Base-by-base conservation (phyloP, 1,139 yeast species). In the Kurtzmaniella quercitrusa region DNA sequence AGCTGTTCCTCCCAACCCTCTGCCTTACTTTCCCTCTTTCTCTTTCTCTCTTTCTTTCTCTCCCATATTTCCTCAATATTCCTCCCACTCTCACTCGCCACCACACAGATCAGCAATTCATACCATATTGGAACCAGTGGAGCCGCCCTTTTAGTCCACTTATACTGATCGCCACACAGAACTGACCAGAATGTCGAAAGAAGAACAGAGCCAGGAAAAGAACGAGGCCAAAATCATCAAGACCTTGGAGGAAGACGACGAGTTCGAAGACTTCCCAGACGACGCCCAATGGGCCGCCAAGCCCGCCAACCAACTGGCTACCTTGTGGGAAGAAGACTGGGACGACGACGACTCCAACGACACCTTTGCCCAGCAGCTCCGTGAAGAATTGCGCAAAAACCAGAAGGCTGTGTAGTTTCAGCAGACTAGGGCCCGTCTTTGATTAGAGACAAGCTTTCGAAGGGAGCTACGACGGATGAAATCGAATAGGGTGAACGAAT, bases 321-420 rank as follows among this genome's bases (percentile, higher is more conserved):
- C 63, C 46, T 75, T 89, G 46, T 90, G 97, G 96, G 96, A 90
- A 59, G 96, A 90, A 62, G 91, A 87, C 60, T 90, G 97, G 97
- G 96, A 90, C 55, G 96, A 88, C 59, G 94, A 84, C 48, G 95
- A 89, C 57, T 84, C 84, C 45, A 91, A 85, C 50, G 96, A 88
- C 60, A 88, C 86, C 51, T 90, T 90, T 62, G 80, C 93, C 25
- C 75, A 75, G 48, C 80, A 76, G 55, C 73, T 90, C 60, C 77
- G 82, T 74, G 70, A 65, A 41, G 77, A 73, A 53, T 70, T 73
- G 58, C 64, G 59, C 41, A 51, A 52, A 43, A 48, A 55, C 16
- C 56, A 54, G 39, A 55, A 55, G 37, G 11, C 38, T n/a, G 34
- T 37, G 16, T 34, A 17, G 23, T 5, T 21, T n/a, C n/a, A n/a